Evolutionary conservation across 2,329 filamentous ascomycete genomes (phyloP).

Genomic region (Aureobasidium sp.): DNA sequence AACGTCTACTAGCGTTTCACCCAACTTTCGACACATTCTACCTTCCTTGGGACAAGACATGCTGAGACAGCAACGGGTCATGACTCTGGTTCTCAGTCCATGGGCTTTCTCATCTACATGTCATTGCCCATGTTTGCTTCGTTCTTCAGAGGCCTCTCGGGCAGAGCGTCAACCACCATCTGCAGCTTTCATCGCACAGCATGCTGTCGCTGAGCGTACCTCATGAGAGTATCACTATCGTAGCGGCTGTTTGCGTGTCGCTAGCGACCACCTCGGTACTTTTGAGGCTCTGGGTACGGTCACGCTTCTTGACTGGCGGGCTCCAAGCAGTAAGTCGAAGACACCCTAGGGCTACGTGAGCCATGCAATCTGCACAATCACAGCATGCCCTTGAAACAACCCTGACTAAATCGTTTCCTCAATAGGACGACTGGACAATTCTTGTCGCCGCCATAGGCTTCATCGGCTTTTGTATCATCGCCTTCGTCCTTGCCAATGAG

Average conservation of each 20-base stretch:
- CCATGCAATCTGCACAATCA: not conserved
- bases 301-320: not conserved
- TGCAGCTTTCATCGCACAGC: not conserved
- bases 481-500: not conserved
- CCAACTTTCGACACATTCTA: not conserved
- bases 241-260: not conserved
- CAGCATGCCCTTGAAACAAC: not conserved
- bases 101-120: not conserved
- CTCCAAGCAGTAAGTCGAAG: not conserved
- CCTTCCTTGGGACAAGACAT: not conserved
- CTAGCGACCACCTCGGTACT: not conserved
- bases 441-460: not conserved
- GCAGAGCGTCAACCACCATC: not conserved
- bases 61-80: not conserved
- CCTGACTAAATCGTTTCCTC: not conserved
- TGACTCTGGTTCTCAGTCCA: not conserved
- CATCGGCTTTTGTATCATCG: not conserved
- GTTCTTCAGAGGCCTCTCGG: not conserved
- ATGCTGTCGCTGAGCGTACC: not conserved
- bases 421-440: not conserved
- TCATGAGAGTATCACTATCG: not conserved
- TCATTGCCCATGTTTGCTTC: not conserved
- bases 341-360: not conserved
- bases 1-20: constrained; percentile 2
- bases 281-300: not conserved